phyloP scores from a whole-genome alignment of 2,329 filamentous ascomycete genomes.

The Cladorrhinum sp. region DNA sequence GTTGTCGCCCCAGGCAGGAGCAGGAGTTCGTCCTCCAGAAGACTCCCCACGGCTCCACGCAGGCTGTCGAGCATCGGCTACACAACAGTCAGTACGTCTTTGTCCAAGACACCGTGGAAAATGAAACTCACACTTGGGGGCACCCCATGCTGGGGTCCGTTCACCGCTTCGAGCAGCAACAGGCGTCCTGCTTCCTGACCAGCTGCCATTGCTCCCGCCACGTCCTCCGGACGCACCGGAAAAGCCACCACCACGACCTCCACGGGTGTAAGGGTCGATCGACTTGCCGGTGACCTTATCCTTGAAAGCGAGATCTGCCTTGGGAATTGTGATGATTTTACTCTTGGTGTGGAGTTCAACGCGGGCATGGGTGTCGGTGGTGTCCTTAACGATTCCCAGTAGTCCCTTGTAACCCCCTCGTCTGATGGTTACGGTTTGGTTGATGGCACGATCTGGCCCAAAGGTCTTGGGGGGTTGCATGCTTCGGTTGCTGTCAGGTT shows the following conservation, averaged over 20 bases:
- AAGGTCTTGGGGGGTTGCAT: constrained; percentile 69
- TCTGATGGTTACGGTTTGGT: constrained; percentile 85
- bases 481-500: constrained; percentile 53
- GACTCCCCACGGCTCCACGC: constrained; percentile 57
- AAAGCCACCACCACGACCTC: constrained; percentile 37
- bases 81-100: constrained; percentile 16
- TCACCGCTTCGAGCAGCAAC: constrained; percentile 58
- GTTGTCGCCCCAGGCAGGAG: constrained; percentile 64
- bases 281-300: constrained; percentile 76
- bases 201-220: constrained; percentile 38
- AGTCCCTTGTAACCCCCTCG: constrained; percentile 90
- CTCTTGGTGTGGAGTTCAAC: constrained; percentile 93
- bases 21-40: constrained; percentile 62
- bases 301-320: constrained; percentile 78
- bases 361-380: constrained; percentile 79
- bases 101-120: too few relatives aligned
- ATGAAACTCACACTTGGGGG: constrained; percentile 57
- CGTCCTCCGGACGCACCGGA: constrained; percentile 38
- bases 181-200: constrained; percentile 68
- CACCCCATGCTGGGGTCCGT: constrained; percentile 74
- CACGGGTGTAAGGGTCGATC: constrained; percentile 64
- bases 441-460: constrained; percentile 77
- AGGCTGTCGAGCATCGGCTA: constrained; percentile 59
- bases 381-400: constrained; percentile 92
- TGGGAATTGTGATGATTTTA: constrained; percentile 82